phyloP scores from a whole-genome alignment of 331 rosid species.

The Rhamnella rubrinervis region DNA sequence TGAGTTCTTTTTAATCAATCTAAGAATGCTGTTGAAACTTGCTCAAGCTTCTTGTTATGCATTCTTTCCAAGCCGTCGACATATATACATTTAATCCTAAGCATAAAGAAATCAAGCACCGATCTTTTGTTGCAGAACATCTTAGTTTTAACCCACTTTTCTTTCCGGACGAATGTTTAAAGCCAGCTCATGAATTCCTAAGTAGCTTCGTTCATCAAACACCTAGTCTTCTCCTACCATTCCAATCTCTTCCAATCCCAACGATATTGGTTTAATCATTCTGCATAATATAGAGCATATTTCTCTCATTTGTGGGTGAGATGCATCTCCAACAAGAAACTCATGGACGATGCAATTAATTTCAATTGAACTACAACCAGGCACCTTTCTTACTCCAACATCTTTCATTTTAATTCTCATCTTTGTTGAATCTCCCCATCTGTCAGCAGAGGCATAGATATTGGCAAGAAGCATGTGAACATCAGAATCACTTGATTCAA shows the following conservation, averaged over 20 bases:
- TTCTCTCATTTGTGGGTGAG: slow-evolving; percentile 32
- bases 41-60: too few species aligned
- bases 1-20: too few species aligned
- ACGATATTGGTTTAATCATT: slow-evolving; percentile 17
- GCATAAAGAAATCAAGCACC: too few species aligned
- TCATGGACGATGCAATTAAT: slow-evolving; percentile 44
- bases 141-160: neutral
- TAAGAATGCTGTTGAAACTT: too few species aligned
- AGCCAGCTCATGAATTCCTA: neutral
- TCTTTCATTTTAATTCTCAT: slow-evolving; percentile 71
- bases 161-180: neutral
- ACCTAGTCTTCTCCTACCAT: slow-evolving; percentile 12
- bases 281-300: slow-evolving; percentile 18
- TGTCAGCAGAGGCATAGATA: slow-evolving; percentile 64
- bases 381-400: slow-evolving; percentile 55
- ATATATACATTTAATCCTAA: too few species aligned
- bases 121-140: too few species aligned
- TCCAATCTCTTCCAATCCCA: slow-evolving; percentile 22
- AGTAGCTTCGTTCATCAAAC: neutral
- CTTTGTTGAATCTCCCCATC: slow-evolving; percentile 71
- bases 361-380: slow-evolving; percentile 70
- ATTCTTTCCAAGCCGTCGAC: too few species aligned
- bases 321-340: slow-evolving; percentile 35
- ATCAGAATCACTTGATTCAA: slow-evolving; percentile 56
- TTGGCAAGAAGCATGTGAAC: slow-evolving; percentile 65